Evolutionary conservation across 2,329 filamentous ascomycete species (phyloP), one percentile per base, ranked within the genome.

Genomic region (Balansia obtecta): DNA sequence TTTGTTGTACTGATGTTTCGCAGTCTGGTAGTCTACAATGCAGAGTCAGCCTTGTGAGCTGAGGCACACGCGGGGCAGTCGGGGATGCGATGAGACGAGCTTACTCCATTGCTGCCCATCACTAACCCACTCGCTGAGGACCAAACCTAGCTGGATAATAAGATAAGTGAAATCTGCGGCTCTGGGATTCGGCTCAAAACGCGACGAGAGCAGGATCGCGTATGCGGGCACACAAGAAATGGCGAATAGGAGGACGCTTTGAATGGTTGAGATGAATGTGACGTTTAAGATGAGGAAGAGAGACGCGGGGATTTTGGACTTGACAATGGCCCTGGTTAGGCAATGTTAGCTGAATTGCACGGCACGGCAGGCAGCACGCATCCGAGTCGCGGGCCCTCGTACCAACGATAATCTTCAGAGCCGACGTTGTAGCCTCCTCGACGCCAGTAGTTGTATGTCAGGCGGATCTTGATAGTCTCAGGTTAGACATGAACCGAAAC

Each of bases 361-460:
- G 18, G 4, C 7, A n/a, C n/a, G 20, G 20, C 20, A 22, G 20
- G 4, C 20, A n/a, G 4, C 6, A 0, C 4, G 18, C 16, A 13
- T 6, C n/a, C 2, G 30, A 10, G 46, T 20, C 15, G 22, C 10
- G 15, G 30, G 10, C 18, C 18, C 8, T 50, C 61, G 53, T 55
- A 70, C 82, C 93, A 98, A 69, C 93, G 80, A 66, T 98, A 98
- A 67, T 98, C 93, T 68, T 98, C 91, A 15, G 86, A 90, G 38
- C 93, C 91, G 55, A 90, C 74, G 15, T 76, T 72, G 65, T 98
- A 98, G 22, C 93, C 93, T 39, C 93, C 93, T 66, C 88, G 95
- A 52, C 93, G 85, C 83, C 86, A 95, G 71, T 96, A 98, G 69
- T 98, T 98, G 74, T 80, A 97, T 2, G 91, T 97, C 67, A 98